Evolutionary conservation across 345 rosid species (phyloP).

Genomic region (Melastoma malabathricum): DNA sequence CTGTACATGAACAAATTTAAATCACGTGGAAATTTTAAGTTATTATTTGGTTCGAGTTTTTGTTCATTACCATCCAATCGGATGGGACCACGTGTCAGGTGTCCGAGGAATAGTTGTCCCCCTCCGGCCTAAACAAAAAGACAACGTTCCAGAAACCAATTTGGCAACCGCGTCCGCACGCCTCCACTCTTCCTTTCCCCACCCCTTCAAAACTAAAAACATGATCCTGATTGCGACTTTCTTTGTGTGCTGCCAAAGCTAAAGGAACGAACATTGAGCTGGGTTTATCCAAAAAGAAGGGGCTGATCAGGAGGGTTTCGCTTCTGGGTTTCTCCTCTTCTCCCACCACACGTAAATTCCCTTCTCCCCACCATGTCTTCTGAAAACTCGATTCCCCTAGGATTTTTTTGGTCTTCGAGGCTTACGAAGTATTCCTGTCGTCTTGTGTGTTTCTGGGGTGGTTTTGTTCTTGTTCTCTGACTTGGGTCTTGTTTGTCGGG

Average conservation of each 20-base stretch:
- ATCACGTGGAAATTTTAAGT: too few relatives aligned
- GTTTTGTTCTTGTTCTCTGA: too few relatives aligned
- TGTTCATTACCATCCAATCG: too few relatives aligned
- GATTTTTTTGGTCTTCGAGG: background rate
- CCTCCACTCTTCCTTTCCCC: background rate
- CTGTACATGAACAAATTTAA: too few relatives aligned
- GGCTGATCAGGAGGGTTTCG: conserved; percentile 3
- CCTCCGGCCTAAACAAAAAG: background rate
- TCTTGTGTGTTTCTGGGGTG: too few relatives aligned
- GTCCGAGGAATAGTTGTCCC: too few relatives aligned
- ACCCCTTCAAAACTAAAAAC: too few relatives aligned
- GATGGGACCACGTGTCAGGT: too few relatives aligned
- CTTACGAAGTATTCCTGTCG: too few relatives aligned
- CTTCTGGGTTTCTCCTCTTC: conserved; percentile 9
- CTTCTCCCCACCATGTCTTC: background rate
- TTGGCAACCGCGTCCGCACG: conserved; percentile 1
- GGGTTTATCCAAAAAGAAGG: conserved; percentile 4
- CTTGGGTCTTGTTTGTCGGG: too few relatives aligned
- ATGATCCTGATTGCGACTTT: too few relatives aligned
- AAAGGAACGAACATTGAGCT: background rate
- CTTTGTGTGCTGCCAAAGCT: conserved; percentile 10
- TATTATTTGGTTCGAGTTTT: too few relatives aligned
- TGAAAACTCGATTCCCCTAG: background rate
- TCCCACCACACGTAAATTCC: conserved; percentile 14
- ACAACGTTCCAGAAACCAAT: conserved; percentile 3